Conservation (phyloP, 495 filamentous ascomycete genomes). For the Elaphomyces granulatus region DNA sequence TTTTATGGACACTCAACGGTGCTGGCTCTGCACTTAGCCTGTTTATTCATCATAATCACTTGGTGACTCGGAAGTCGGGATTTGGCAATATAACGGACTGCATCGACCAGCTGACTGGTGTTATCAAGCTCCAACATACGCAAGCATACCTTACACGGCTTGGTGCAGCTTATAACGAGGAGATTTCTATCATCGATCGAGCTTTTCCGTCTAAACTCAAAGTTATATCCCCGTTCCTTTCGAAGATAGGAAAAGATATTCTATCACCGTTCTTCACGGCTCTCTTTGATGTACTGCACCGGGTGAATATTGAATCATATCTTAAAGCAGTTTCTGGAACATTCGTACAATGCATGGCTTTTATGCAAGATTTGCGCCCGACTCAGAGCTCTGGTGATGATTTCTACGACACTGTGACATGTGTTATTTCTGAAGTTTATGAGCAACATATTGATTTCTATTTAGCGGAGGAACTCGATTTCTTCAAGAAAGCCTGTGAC, state of each 20-base stretch:
- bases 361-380: constrained; percentile 51
- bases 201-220: constrained; percentile 68
- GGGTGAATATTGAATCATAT: constrained; percentile 59
- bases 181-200: constrained; percentile 65
- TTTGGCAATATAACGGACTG: constrained; percentile 73
- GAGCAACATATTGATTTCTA: constrained; percentile 91
- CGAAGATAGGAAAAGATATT: constrained; percentile 71
- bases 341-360: constrained; percentile 68
- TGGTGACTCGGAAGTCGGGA: constrained; percentile 57
- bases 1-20: constrained; percentile 70
- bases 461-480: constrained; percentile 79
- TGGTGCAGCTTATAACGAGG: constrained; percentile 62
- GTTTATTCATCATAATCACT: constrained; percentile 75
- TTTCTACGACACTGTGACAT: constrained; percentile 40
- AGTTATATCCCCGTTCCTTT: constrained; percentile 62
- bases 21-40: constrained; percentile 62
- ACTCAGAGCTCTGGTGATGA: constrained; percentile 43
- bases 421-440: constrained; percentile 55
- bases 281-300: constrained; percentile 81
- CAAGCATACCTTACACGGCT: constrained; percentile 67
- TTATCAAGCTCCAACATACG: constrained; percentile 61
- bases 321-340: constrained; percentile 74
- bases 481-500: constrained; percentile 63
- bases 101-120: constrained; percentile 44
- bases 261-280: constrained; percentile 75